Evolutionary conservation across 306 rosid species (phyloP).

Genomic region (Trifolium fragiferum): DNA sequence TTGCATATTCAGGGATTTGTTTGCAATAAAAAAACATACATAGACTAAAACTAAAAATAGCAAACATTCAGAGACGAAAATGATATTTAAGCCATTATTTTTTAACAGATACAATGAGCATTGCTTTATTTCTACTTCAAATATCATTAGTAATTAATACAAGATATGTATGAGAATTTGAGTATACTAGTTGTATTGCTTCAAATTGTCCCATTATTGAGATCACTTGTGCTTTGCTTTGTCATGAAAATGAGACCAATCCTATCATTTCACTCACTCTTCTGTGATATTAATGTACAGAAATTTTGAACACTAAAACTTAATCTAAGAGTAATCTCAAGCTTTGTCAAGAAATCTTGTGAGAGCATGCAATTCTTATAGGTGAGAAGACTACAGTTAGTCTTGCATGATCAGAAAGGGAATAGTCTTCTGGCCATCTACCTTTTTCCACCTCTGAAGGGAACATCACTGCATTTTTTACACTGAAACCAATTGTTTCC

Average conservation of each 20-base stretch:
- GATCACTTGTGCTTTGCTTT: conserved; percentile 15
- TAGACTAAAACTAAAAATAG: too few relatives aligned
- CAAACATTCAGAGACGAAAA: too few relatives aligned
- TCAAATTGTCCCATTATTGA: conserved; percentile 6
- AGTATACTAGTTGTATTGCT: neutral
- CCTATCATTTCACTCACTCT: neutral
- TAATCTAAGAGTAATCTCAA: conserved; percentile 13
- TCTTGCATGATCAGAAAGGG: conserved; percentile 89
- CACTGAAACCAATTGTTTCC: conserved; percentile 73
- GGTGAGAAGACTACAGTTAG: conserved; percentile 83
- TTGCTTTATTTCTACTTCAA: too few relatives aligned
- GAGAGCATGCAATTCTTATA: conserved; percentile 63
- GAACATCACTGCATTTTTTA: conserved; percentile 77
- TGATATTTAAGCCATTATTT: too few relatives aligned
- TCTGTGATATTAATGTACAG: conserved; percentile 30
- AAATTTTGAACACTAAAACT: conserved; percentile 21
- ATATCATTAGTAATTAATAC: neutral
- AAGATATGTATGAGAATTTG: neutral
- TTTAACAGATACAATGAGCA: too few relatives aligned
- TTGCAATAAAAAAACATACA: too few relatives aligned
- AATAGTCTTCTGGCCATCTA: conserved; percentile 84
- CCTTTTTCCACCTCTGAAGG: conserved; percentile 90
- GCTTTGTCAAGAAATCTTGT: conserved; percentile 36
- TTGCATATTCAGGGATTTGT: too few relatives aligned
- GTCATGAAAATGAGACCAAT: neutral